Conservation (phyloP, 1,284 basidiomycete species). For the Pseudozyma hubeiensis region DNA sequence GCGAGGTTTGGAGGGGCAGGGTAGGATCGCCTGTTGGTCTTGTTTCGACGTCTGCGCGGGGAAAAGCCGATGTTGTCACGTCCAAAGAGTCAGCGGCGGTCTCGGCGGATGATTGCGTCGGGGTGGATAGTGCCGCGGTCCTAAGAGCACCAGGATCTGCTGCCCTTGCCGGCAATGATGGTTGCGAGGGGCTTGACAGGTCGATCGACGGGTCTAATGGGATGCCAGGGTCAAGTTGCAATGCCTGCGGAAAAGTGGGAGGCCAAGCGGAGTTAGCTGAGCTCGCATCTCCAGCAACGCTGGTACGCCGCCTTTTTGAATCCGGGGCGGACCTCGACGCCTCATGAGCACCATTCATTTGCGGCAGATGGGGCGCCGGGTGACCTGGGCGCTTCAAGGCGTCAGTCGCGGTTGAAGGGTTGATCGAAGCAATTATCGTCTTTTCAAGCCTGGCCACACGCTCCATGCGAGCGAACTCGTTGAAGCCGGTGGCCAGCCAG, state of each 20-base stretch:
- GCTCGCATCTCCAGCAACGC: background rate
- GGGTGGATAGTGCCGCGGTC: too few species aligned
- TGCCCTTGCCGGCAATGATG: slow-evolving; percentile 1
- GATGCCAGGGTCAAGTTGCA: slow-evolving; percentile 15
- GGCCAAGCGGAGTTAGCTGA: background rate
- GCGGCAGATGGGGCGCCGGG: slow-evolving; percentile 3
- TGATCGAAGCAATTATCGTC: background rate
- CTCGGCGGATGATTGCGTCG: too few species aligned
- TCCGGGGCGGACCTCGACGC: background rate
- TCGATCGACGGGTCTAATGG: slow-evolving; percentile 17
- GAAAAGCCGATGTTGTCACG: background rate
- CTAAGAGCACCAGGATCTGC: background rate
- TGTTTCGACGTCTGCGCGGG: background rate
- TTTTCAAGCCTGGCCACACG: slow-evolving; percentile 35
- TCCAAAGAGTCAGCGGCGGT: too few species aligned
- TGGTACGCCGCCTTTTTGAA: background rate
- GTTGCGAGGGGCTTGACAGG: background rate
- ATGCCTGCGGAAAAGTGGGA: slow-evolving; percentile 5
- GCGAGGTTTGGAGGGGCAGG: background rate
- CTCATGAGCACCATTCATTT: background rate
- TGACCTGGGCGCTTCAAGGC: slow-evolving; percentile 12
- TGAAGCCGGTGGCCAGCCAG: slow-evolving; percentile 27
- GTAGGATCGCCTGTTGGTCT: background rate
- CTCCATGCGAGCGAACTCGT: slow-evolving; percentile 33
- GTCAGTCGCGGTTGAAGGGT: background rate